A percentile compares a stretch with the other conserved stretches of the same genome.
phyloP scores from a whole-genome alignment of 108 stramenopile genomes.

The Poteriospumella lacustris region DNA sequence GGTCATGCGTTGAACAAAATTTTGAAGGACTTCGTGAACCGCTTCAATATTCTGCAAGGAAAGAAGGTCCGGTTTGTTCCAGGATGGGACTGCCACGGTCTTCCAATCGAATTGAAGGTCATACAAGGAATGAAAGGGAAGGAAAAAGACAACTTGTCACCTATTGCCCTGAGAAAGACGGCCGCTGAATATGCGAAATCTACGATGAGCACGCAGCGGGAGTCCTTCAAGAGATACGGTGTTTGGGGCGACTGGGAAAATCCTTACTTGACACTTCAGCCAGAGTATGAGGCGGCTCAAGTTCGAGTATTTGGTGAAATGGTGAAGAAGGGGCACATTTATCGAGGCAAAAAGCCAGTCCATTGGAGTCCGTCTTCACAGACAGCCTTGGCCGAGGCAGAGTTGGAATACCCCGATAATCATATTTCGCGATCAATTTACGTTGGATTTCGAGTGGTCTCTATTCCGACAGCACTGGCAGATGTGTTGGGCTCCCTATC shows the following conservation, averaged over 20 bases:
- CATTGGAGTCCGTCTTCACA: slow-evolving; percentile 93
- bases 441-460: slow-evolving; percentile 72
- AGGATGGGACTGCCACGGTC: slow-evolving; percentile 99
- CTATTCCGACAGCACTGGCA: slow-evolving; percentile 60
- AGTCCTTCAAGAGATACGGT: slow-evolving; percentile 82
- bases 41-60: slow-evolving; percentile 81
- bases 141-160: slow-evolving; percentile 65
- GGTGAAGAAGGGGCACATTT: slow-evolving; percentile 88
- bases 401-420: slow-evolving; percentile 89
- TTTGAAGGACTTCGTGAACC: slow-evolving; percentile 95
- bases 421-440: slow-evolving; percentile 78
- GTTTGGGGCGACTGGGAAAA: slow-evolving; percentile 91
- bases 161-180: slow-evolving; percentile 72
- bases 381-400: slow-evolving; percentile 96
- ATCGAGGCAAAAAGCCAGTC: slow-evolving; percentile 91
- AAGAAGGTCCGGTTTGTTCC: slow-evolving; percentile 92
- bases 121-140: slow-evolving; percentile 76
- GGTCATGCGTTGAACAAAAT: slow-evolving; percentile 98
- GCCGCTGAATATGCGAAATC: slow-evolving; percentile 82
- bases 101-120: slow-evolving; percentile 98
- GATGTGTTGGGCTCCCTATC: slow-evolving; percentile 19
- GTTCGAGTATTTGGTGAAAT: slow-evolving; percentile 91
- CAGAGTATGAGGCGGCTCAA: slow-evolving; percentile 92
- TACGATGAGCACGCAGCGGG: slow-evolving; percentile 79
- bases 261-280: slow-evolving; percentile 89